Percentiles rank a stretch among this genome's conserved stretches.
Conservation (phyloP, 495 filamentous ascomycete genomes). For the Pseudoneurospora amorphoporcata region DNA sequence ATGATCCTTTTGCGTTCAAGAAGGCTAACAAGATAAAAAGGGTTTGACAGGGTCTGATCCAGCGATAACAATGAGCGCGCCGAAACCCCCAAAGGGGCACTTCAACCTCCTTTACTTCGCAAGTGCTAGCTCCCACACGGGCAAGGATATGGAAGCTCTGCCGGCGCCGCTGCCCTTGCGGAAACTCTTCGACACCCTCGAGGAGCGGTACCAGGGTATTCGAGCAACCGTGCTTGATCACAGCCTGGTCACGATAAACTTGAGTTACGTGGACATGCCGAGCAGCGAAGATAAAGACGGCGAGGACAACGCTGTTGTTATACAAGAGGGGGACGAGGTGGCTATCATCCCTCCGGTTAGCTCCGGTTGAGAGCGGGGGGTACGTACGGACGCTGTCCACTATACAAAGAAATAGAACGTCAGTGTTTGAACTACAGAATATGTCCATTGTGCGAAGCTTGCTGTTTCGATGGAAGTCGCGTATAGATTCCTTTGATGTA, state of each 20-base stretch:
- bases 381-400: not conserved
- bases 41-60: not conserved
- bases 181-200: slow-evolving; percentile 61
- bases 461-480: not conserved
- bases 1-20: not conserved
- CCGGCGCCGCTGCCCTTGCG: slow-evolving; percentile 60
- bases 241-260: slow-evolving; percentile 76
- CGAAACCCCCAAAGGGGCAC: slow-evolving; percentile 40
- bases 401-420: slow-evolving; percentile 14
- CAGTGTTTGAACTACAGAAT: slow-evolving; percentile 2
- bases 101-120: slow-evolving; percentile 89
- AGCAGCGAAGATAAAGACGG: slow-evolving; percentile 29
- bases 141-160: slow-evolving; percentile 58
- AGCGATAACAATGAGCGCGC: slow-evolving; percentile 18
- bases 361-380: slow-evolving; percentile 42
- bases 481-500: not conserved
- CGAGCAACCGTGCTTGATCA: slow-evolving; percentile 57
- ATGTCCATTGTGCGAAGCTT: not conserved
- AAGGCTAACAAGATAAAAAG: not conserved
- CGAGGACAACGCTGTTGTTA: slow-evolving; percentile 34
- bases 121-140: slow-evolving; percentile 61
- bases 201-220: slow-evolving; percentile 74
- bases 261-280: slow-evolving; percentile 74
- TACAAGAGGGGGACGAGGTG: slow-evolving; percentile 77
- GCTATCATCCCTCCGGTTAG: slow-evolving; percentile 97